Evolutionary conservation across 352 stramenopile species (phyloP).

Genomic region (Globisporangium canariense): DNA sequence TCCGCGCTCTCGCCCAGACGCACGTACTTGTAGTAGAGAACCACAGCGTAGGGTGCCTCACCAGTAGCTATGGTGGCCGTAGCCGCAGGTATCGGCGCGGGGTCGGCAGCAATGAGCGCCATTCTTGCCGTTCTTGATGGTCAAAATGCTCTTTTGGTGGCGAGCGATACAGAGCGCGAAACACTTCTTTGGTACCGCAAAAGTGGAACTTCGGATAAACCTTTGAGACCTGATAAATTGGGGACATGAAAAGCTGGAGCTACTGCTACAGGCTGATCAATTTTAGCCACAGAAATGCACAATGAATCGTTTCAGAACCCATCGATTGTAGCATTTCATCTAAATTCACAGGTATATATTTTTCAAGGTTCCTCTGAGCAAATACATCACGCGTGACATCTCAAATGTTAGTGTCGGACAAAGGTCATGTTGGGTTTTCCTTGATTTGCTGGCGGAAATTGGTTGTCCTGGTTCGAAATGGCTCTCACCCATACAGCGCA

Average conservation of each 20-base stretch:
- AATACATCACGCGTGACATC: no score
- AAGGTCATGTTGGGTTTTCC: no score
- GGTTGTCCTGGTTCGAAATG: background rate
- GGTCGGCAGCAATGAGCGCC: background rate
- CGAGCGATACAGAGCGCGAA: background rate
- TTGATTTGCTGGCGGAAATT: background rate
- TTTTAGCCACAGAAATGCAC: no score
- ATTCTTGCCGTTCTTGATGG: background rate
- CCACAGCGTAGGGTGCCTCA: slow-evolving; percentile 39
- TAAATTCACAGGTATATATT: no score
- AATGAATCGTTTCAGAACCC: no score
- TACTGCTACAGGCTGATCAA: no score
- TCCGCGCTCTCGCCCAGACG: slow-evolving; percentile 39
- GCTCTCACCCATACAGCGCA: background rate
- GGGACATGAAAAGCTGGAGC: background rate
- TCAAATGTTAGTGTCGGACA: no score
- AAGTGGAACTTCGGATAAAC: background rate
- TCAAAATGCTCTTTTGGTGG: background rate
- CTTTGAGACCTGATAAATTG: background rate
- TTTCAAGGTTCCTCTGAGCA: no score
- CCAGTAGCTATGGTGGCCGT: slow-evolving; percentile 8
- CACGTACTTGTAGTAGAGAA: slow-evolving; percentile 88
- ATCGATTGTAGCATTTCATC: no score
- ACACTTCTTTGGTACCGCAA: background rate
- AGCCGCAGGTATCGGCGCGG: slow-evolving; percentile 12